Evolutionary conservation across 225 moss, liverwort and hornwort genomes (phyloP).

Genomic region (Pleurozium schreberi): DNA sequence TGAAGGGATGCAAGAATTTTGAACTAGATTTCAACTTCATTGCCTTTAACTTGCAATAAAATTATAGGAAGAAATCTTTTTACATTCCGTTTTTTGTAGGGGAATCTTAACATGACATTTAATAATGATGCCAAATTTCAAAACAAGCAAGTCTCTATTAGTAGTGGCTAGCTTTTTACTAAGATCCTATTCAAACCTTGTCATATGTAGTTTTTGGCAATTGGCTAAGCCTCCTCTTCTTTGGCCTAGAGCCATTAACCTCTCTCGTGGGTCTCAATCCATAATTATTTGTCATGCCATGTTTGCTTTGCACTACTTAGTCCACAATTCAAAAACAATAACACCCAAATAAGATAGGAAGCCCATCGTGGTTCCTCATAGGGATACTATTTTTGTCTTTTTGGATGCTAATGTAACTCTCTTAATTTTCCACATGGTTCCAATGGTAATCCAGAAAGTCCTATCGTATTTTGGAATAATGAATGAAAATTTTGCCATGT

Average conservation of each 20-base stretch:
- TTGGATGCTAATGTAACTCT: neutral
- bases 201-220: neutral
- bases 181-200: neutral
- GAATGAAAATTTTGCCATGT: neutral
- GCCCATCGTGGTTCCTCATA: accelerated
- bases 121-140: no score
- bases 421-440: accelerated
- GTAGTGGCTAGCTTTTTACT: accelerated
- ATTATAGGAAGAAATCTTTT: no score
- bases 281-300: neutral
- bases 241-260: accelerated
- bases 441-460: neutral
- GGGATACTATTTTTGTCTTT: neutral
- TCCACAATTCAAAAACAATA: neutral
- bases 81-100: no score
- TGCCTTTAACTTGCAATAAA: no score
- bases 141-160: no score
- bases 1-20: no score
- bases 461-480: accelerated
- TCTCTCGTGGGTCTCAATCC: accelerated
- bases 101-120: no score
- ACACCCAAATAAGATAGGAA: neutral
- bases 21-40: no score
- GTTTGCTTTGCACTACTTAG: neutral
- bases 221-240: neutral